phyloP scores from a whole-genome alignment of 768 basidiomycete species.

The Hydnomerulius pinastri region DNA sequence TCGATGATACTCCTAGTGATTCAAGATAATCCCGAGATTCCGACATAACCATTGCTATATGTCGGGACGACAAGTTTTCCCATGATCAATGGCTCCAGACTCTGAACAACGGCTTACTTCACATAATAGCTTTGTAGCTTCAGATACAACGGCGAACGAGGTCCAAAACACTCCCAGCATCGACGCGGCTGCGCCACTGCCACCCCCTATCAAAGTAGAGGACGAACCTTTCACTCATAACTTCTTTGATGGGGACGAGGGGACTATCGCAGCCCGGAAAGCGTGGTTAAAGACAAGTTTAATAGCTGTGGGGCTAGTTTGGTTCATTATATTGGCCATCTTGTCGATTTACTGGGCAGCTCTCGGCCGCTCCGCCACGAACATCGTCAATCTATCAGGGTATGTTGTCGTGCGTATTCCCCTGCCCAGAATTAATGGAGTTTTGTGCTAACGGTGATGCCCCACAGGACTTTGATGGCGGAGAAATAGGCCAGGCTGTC shows the following conservation, averaged over 20 bases:
- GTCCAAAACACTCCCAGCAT: neutral
- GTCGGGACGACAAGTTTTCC: neutral
- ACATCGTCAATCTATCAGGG: slow-evolving; percentile 46
- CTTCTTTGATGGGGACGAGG: slow-evolving; percentile 30
- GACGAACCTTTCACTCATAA: slow-evolving; percentile 31
- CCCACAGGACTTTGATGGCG: slow-evolving; percentile 63
- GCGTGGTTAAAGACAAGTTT: slow-evolving; percentile 45
- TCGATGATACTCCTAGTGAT: too few species aligned
- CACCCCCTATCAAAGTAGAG: slow-evolving; percentile 13
- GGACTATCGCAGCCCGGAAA: slow-evolving; percentile 33
- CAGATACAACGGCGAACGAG: neutral
- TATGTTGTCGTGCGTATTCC: slow-evolving; percentile 55
- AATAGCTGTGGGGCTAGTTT: slow-evolving; percentile 35
- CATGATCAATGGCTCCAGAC: neutral
- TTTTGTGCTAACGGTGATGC: neutral
- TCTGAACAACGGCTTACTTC: neutral
- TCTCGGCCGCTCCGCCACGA: slow-evolving; percentile 43
- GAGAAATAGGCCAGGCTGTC: slow-evolving; percentile 49
- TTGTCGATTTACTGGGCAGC: slow-evolving; percentile 65
- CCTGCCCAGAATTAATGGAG: neutral
- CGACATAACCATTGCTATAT: neutral
- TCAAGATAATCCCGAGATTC: too few species aligned
- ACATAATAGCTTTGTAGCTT: neutral
- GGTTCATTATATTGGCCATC: slow-evolving; percentile 48
- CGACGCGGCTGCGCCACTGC: neutral